Conservation (phyloP, 805 yeast genomes). For the Wickerhamiella sorbophila region DNA sequence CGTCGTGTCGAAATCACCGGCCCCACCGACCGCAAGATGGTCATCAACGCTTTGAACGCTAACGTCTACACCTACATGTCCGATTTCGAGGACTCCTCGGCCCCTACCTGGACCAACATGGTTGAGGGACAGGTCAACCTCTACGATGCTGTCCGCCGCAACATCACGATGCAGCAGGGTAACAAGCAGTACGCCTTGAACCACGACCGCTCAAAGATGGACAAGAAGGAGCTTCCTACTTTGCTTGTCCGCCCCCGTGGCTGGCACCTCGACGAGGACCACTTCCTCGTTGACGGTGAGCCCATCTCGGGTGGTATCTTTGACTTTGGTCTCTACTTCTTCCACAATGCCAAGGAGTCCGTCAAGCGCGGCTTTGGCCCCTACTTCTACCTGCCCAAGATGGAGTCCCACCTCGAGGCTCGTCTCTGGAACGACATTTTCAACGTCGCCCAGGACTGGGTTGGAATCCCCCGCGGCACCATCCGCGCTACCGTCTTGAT, state of each 20-base stretch:
- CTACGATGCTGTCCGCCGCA: constrained; percentile 51
- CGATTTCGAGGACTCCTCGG: constrained; percentile 58
- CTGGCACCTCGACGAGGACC: constrained; percentile 60
- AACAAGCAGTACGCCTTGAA: constrained; percentile 39
- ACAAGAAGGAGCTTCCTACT: constrained; percentile 36
- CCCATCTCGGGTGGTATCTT: constrained; percentile 52
- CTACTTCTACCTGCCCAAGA: constrained; percentile 59
- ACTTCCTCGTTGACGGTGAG: constrained; percentile 51
- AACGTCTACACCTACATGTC: constrained; percentile 63
- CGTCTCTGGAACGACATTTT: constrained; percentile 63
- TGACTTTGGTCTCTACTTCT: constrained; percentile 58
- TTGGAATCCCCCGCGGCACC: constrained; percentile 51
- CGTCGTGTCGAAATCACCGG: constrained; percentile 66
- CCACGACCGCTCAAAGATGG: constrained; percentile 27
- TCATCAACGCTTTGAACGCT: constrained; percentile 56
- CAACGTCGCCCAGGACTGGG: constrained; percentile 48
- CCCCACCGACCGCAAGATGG: constrained; percentile 65
- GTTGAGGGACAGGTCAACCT: constrained; percentile 57
- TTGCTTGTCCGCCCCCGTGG: constrained; percentile 46
- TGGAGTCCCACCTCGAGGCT: constrained; percentile 67
- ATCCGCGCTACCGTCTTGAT: constrained; percentile 59
- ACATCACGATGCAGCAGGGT: constrained; percentile 29
- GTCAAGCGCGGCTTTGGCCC: constrained; percentile 49
- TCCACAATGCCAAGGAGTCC: constrained; percentile 50
- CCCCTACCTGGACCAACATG: constrained; percentile 57